Evolutionary conservation across 306 rosid species (phyloP), one percentile per base, ranked within the genome.

Genomic region (Malus fusca): DNA sequence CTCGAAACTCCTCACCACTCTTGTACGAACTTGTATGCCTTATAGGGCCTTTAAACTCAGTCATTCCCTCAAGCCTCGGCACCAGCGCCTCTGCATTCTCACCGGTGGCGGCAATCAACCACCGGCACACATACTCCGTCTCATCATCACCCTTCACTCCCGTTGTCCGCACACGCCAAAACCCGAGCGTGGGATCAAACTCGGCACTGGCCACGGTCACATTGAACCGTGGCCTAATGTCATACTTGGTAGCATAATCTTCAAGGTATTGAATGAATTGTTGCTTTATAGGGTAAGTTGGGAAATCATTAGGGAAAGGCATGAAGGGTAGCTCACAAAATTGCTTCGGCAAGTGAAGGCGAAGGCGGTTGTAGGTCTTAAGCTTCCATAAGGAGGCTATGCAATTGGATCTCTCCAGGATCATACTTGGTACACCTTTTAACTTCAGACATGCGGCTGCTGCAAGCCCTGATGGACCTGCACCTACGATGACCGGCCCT

Each of bases 311-410:
- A 0, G 96, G 97, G 44, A 92, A 92, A 3, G 44, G 69, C 88
- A 83, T 69, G 19, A 82, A 75, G 3, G 97, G 97, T 0, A 92
- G 89, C 82, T 88, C 96, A 66, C 97, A 92, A 73, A 92, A 87
- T 74, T 92, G 89, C 83, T 87, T 92, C 0, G 97, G 97, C 11
- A 92, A 82, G 69, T 92, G 97, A 22, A 92, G 89, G 37, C 85
- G 81, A 2, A 92, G 78, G 6, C 97, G 93, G 68, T 90, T 92
- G 62, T 92, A 92, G 55, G 97, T 92, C 66, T 88, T 90, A 14
- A 82, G 88, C 77, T 92, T 90, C 97, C 97, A 92, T 5, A 90
- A 71, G 12, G 97, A 92, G 21, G 97, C 97, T 85, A 92, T 87
- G 88, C 97, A 92, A 60, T 80, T 76, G 46, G 93, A 88, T 87